Percentiles rank a stretch among this genome's conserved stretches.
Conservation (phyloP, 768 basidiomycete genomes). For the Suillus placidus region DNA sequence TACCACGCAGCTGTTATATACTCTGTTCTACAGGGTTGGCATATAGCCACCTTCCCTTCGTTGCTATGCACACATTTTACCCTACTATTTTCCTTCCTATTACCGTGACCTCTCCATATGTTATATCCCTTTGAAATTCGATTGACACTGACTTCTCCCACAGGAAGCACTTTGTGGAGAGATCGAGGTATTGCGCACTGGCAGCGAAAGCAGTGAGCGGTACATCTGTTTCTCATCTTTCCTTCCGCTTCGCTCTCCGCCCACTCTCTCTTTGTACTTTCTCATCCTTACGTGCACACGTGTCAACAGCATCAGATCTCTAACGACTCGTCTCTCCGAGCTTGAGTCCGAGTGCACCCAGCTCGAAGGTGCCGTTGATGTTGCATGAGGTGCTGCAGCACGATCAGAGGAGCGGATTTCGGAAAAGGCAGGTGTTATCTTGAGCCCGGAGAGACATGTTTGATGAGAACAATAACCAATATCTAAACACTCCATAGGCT, state of each 20-base stretch:
- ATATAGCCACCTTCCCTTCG: background rate
- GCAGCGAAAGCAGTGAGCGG: conserved; percentile 71
- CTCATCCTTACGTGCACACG: background rate
- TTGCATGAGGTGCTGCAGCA: conserved; percentile 28
- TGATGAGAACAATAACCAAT: background rate
- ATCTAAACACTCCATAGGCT: background rate
- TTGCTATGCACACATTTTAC: background rate
- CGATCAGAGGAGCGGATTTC: background rate
- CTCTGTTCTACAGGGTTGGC: background rate
- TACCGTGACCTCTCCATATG: background rate
- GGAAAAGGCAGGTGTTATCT: background rate
- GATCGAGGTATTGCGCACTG: conserved; percentile 87
- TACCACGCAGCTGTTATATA: background rate
- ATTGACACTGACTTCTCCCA: background rate
- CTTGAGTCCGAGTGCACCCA: conserved; percentile 77
- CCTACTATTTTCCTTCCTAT: background rate
- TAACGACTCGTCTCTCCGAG: conserved; percentile 74
- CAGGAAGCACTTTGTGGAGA: conserved; percentile 95
- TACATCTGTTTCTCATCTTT: conserved; percentile 37
- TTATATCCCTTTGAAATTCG: background rate
- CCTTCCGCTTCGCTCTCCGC: background rate
- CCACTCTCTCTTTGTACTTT: background rate
- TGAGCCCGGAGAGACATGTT: background rate
- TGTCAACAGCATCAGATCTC: conserved; percentile 57
- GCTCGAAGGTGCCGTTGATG: conserved; percentile 67